phyloP scores from a whole-genome alignment of 164 flowering plant genomes.

The Umbellularia californica region DNA sequence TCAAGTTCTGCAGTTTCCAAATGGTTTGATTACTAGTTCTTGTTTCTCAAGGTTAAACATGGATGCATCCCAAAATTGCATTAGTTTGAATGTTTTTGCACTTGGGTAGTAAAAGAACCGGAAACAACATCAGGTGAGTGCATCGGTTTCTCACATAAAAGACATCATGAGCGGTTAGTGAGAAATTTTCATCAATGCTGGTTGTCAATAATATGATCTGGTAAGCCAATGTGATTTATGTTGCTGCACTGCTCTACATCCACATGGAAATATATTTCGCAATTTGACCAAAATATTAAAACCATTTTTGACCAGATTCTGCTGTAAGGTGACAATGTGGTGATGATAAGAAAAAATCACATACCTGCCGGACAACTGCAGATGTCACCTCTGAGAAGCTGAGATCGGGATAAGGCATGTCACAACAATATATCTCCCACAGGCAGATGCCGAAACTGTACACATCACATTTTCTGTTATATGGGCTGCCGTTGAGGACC shows the following conservation, averaged over 20 bases:
- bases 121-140: background rate
- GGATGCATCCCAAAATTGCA: background rate
- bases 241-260: too few species aligned
- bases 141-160: background rate
- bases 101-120: too few species aligned
- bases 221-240: too few species aligned
- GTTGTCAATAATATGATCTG: too few species aligned
- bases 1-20: conserved; percentile 56
- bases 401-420: conserved; percentile 94
- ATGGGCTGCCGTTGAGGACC: conserved; percentile 89
- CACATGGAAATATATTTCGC: background rate
- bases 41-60: background rate
- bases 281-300: background rate
- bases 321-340: background rate
- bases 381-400: conserved; percentile 86
- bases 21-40: background rate
- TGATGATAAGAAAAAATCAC: background rate
- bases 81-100: background rate
- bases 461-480: conserved; percentile 90
- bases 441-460: conserved; percentile 93
- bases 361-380: conserved; percentile 90
- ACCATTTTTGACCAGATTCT: background rate
- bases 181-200: background rate
- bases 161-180: background rate
- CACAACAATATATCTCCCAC: conserved; percentile 96